Percentiles rank a stretch among this genome's conserved stretches.
These are phyloP conservation scores for Colletotrichum nymphaeae DNA, from an alignment of 2,329 filamentous ascomycete species.

Conservation along the genomic window DNA sequence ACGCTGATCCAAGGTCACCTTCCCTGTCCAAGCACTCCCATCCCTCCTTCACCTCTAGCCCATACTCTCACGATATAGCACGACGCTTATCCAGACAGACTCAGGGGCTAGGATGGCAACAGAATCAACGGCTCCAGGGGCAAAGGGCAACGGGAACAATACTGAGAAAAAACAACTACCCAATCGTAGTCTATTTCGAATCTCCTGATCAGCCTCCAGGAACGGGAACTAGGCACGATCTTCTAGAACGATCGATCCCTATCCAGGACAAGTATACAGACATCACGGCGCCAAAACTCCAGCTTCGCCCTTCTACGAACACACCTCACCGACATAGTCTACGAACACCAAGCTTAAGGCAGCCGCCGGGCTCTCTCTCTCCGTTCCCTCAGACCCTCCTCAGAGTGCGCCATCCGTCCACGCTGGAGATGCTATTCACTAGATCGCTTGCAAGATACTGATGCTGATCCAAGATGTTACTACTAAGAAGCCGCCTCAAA, in stretches of 20 bases:
- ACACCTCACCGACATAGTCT: not conserved
- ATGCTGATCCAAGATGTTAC: not conserved
- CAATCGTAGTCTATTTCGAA: not conserved
- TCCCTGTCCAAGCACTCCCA: not conserved
- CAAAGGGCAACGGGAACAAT: not conserved
- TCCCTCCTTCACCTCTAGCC: not conserved
- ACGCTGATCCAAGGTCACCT: not conserved
- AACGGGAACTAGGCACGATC: not conserved
- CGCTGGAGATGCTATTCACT: not conserved
- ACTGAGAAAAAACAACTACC: not conserved
- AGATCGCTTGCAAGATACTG: not conserved
- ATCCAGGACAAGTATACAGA: not conserved
- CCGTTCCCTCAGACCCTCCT: not conserved
- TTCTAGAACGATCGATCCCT: not conserved
- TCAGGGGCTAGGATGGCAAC: not conserved
- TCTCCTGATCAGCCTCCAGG: not conserved
- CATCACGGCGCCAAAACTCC: not conserved
- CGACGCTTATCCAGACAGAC: not conserved
- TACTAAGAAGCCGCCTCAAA: not conserved
- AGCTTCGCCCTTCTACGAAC: not conserved
- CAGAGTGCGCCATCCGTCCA: not conserved
- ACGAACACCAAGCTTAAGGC: not conserved
- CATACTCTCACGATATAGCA: not conserved
- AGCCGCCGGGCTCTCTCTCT: not conserved
- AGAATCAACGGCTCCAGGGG: not conserved